Base-by-base conservation (phyloP, 768 basidiomycete species). In the Pholiota molesta region DNA sequence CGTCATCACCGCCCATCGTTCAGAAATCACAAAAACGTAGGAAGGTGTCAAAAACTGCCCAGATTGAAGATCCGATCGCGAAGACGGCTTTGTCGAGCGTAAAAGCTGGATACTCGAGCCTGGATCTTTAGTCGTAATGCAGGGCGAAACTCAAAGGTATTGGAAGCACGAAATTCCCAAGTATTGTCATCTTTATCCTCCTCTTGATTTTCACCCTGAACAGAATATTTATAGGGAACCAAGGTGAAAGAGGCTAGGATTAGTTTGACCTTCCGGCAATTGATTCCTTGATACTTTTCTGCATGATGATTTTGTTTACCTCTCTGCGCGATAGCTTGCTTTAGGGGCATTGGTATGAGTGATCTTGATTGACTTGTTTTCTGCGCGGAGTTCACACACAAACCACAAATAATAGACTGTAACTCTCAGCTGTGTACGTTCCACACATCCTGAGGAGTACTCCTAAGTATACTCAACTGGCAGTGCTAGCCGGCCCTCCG, bases 141-240 rank as follows among this genome's bases (percentile, higher is more conserved):
- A 75, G 55, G 74, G 74, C 4, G 70, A 71, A 17, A 75, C 74
- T 0, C 74, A 75, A 56, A 61, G 47, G n/a, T 65, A 66, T 51
- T 75, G 74, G 74, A 75, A 75, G 56, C 74, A 75, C 39, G 68
- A 72, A 57, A 75, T 75, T 37, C 72, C 74, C 2, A 75, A 68
- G 74, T 73, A 51, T n/a, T 53, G 68, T 59, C 13, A 2, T 19
- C 52, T n/a, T 58, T 52, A 26, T 29, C 6, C 14, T 26, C 33
- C 2, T 26, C 5, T 44, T 6, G 6, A 23, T 13, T 23, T 17
- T 28, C 16, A 21, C 21, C 35, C 35, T 63, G 28, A 42, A 19
- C 6, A 1, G 19, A 6, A 9, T 10, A 8, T 55, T 33, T 5
- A 2, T 31, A 75, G 74, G 61, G 72, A 75, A 59, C 66, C 66